A percentile compares a stretch with the other conserved stretches of the same genome.
These are phyloP conservation scores for Musa schizocarpa DNA, from an alignment of 176 grass and related monocot species.

Conservation along the genomic window DNA sequence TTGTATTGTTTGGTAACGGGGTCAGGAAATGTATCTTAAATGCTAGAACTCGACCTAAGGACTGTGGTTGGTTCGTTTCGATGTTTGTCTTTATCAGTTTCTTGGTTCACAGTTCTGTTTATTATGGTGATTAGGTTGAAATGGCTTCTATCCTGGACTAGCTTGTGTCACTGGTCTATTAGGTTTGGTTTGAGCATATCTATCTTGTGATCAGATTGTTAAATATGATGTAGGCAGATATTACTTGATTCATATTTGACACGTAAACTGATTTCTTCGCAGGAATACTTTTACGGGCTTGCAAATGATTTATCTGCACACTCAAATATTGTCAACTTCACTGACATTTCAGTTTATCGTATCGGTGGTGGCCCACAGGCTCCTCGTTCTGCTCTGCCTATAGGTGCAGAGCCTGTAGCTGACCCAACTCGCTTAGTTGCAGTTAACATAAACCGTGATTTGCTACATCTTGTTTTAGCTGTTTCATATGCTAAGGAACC, in stretches of 20 bases:
- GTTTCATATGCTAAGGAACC: slow-evolving; percentile 91
- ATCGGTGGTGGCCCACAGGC: slow-evolving; percentile 91
- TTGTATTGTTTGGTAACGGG: not conserved
- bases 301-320: slow-evolving; percentile 87
- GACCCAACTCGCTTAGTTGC: slow-evolving; percentile 64
- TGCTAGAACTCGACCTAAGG: too few species aligned
- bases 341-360: slow-evolving; percentile 69
- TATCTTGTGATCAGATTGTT: not conserved
- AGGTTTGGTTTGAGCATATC: not conserved
- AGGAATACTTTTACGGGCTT: slow-evolving; percentile 98
- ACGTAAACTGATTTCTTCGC: slow-evolving; percentile 1
- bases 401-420: slow-evolving; percentile 77
- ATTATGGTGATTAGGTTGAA: not conserved
- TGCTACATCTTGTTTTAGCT: slow-evolving; percentile 76
- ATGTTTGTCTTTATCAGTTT: too few species aligned
- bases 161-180: not conserved
- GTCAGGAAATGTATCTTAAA: not conserved
- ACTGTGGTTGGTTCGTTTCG: too few species aligned
- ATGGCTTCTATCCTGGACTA: not conserved
- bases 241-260: not conserved
- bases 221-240: too few species aligned
- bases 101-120: not conserved
- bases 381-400: slow-evolving; percentile 76
- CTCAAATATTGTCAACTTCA: slow-evolving; percentile 89
- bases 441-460: slow-evolving; percentile 85